Base-by-base conservation (phyloP, 2,329 filamentous ascomycete species). In the Fusarium luffae region DNA sequence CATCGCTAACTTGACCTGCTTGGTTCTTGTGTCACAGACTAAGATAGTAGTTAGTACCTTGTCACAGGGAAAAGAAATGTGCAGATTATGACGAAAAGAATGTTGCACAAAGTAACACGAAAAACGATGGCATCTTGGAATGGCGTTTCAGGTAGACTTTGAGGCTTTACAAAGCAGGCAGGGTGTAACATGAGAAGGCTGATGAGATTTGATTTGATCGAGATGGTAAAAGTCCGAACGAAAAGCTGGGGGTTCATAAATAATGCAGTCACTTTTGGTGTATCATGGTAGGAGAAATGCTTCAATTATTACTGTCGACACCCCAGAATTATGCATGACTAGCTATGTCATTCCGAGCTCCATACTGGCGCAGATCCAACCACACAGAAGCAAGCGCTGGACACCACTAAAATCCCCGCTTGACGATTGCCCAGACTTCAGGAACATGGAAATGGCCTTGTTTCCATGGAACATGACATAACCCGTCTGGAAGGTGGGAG, bases 401-500 rank as follows among this genome's bases (percentile, higher is more conserved):
- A 16, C 66, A 54, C 56, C 46, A 30, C 28, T 30, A 30, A 30
- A 30, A 30, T 7, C 28, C 28, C 28, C 12, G 28, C 42, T 57
- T 37, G 21, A 64, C 23, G 11, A 41, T 40, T 43, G 44, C 21
- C 51, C 43, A 64, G 50, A 37, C 21, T 25, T 32, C 12, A 46
- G 49, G 43, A 40, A 51, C 54, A 32, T 62, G 40, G 54, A 63
- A 55, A 41, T 25, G 23, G 19, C 51, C 66, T 43, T 67, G 48
- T 60, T 70, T 68, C 59, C 30, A 13, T 13, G 18, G 30, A 46
- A 40, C 54, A 70, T 70, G 68, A 71, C 68, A 70, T 71, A 70
- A 71, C 50, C 27, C 23, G 41, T 43, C 43, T 49, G 43, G 41
- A 7, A 41, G 13, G n/a, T 19, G 25, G 23, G 37, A 42, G 32